Base-by-base conservation (phyloP, 1,284 basidiomycete genomes). In the Rhizoctonia solani region DNA sequence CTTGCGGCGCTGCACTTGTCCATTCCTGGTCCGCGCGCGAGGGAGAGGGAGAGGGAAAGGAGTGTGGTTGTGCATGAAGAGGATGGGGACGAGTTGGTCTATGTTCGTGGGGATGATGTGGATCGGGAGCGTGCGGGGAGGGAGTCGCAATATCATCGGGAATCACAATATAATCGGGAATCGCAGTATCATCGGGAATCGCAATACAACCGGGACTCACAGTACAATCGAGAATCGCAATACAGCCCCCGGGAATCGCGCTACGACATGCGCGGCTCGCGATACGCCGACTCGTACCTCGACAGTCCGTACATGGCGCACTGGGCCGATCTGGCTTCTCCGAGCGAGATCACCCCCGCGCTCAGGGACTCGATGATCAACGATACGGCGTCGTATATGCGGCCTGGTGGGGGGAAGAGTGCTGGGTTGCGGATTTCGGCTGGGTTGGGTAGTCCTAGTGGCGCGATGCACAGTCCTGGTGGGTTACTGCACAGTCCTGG, bases 71-170 rank as follows among this genome's bases (percentile, higher is more conserved):
- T 23, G 3, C 21, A 52, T 9, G 49, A 27, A 27, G 52, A 19
- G 52, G 56, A 59, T 9, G n/a, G n/a, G n/a, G n/a, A n/a, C n/a
- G 56, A 59, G 14, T 49, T 59, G 56, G 56, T 59, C n/a, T 59
- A 59, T 59, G 44, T 59, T 25, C 9, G 56, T 13, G 29, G 42
- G 29, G 44, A 59, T 16, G 56, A 49, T 29, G 9, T 56, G 4
- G 56, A 9, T 54, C 16, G 29, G 9, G 8, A 39, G 8, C 37
- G 37, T 16, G 5, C 5, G 4, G 29, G 16, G 19, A 1, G 4
- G 16, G 56, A 59, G 25, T 49, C 29, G 56, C n/a, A 27, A 44
- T 47, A 46, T 29, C n/a, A 42, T 19, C 32, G 54, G 4, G 41
- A 58, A 3, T 58, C 55, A 27, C 14, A 16, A n/a, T 58, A 46